Evolutionary conservation across 768 basidiomycete genomes (phyloP), one percentile per base, ranked within the genome.

Genomic region (Mycena polygramma): DNA sequence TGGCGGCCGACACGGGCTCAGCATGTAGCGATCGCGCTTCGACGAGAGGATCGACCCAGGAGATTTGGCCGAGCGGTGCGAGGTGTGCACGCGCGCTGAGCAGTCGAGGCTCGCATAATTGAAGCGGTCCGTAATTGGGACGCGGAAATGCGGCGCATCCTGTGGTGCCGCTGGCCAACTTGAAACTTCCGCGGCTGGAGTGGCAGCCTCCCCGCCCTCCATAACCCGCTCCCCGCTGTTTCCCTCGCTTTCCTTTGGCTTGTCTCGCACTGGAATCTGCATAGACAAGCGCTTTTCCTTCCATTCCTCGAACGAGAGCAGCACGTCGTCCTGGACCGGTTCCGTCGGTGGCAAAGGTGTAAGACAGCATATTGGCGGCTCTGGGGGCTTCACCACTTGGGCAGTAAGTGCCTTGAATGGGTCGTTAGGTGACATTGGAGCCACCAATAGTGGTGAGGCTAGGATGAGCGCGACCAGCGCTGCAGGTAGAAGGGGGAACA

Each of bases 1-100:
- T 19, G 84, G 80, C 5, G 84, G 80, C 37, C 86, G 83, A 76
- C 98, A 99, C 0, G 97, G 97, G 63, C 93, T 95, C 74, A 98
- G 92, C 98, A 99, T 97, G 85, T 99, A 99, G 73, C 91, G 84
- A 80, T 99, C 97, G 78, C 92, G 93, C 81, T 96, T 96, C 39
- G 90, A 91, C 36, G 94, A 92, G 11, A 99, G 87, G 63, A 99
- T 94, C 1, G 94, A 88, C 0, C 92, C 89, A 0, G 94, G 82
- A 2, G 94, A 95, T 76, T 96, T 96, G 39, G 96, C 92, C 3
- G 88, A 87, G 36, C 89, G 87, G 78, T 97, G 96, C 0, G 95
- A 85, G 10, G 87, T 88, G 80, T 97, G 97, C 30, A 99, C 91
- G 17, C 95, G 92, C 2, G 97, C 97, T 1, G 95, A 95, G 78